Percentiles rank a stretch among this genome's conserved stretches.
phyloP scores from a whole-genome alignment of 495 filamentous ascomycete genomes.

The Tirmania nivea region DNA sequence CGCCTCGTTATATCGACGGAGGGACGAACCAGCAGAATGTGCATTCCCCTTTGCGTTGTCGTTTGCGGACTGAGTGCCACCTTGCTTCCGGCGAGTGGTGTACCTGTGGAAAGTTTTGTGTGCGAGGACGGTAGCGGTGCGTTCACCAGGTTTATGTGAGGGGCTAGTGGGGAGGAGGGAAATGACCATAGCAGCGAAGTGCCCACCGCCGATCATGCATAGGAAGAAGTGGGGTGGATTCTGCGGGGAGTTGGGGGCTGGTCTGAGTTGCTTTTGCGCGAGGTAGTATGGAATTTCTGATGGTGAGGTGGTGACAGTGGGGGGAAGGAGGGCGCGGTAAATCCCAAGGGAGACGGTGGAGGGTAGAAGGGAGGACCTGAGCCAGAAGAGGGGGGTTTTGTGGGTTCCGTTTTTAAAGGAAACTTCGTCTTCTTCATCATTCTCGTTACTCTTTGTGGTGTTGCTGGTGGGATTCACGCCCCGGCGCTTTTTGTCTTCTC shows the following conservation, averaged over 20 bases:
- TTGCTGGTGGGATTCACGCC: conserved; percentile 1
- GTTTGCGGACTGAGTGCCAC: conserved; percentile 80
- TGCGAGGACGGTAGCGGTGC: conserved; percentile 64
- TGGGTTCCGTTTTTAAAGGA: conserved; percentile 34
- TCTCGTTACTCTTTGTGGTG: conserved; percentile 17
- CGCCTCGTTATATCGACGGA: conserved; percentile 85
- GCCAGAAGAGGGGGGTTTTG: conserved; percentile 66
- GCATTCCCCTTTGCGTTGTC: conserved; percentile 78
- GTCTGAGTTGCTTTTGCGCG: conserved; percentile 33
- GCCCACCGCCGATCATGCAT: conserved; percentile 95
- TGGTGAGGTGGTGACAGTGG: conserved; percentile 33
- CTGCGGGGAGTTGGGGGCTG: conserved; percentile 22
- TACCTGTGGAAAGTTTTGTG: conserved; percentile 98
- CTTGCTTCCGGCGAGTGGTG: conserved; percentile 86
- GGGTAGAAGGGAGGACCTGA: conserved; percentile 51
- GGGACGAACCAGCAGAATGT: conserved; percentile 73
- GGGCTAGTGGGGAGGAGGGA: conserved; percentile 60
- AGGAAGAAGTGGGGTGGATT: conserved; percentile 62
- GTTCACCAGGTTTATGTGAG: conserved; percentile 41
- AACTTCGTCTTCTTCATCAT: conserved; percentile 27
- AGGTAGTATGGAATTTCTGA: conserved; percentile 43
- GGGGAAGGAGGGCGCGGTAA: conserved; percentile 64
- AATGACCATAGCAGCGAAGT: conserved; percentile 92
- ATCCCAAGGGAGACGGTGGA: conserved; percentile 60
- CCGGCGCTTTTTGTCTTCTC: conserved; percentile 8